Evolutionary conservation across 805 yeast species (phyloP), one percentile per base, ranked within the genome.

Genomic region (Isabelozyma pseudorhagii): DNA sequence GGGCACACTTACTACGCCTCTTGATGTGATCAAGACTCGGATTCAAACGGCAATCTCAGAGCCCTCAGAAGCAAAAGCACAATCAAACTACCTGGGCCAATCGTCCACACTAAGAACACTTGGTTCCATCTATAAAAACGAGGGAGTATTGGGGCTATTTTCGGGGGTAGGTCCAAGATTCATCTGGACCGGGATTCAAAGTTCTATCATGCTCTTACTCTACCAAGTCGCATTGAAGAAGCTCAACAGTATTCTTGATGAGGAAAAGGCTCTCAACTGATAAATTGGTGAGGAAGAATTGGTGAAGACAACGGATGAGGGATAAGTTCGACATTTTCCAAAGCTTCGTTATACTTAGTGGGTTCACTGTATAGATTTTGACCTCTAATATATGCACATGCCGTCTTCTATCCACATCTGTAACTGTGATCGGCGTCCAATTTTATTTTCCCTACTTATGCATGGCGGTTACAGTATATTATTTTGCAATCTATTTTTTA

Each of bases 131-230:
- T 87, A 85, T 62, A 77, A 67, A 47, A 71, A 78, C 25, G 97
- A 94, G 65, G 98, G 99, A 0, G 46, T 85, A 0, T 51, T 78
- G 1, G 97, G 97, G 0, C 74, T 90, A 39, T 93, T 94, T 67
- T 82, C 92, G 31, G 99, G 99, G 0, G 97, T 94, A 5, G 97
- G 97, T 0, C 99, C 99, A 0, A 78, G 99, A 54, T 84, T 91
- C 56, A 86, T 94, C 4, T 94, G 99, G 99, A 93, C 98, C 0
- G 88, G 96, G 54, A 74, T 92, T 15, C 99, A 94, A 67, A 89
- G 97, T 66, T 88, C 96, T 56, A 86, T 94, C 44, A 93, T 94
- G 98, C 76, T 94, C 48, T 73, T 93, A 54, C 72, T 92, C 39
- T 94, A 94, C 68, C 99, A 94, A 66, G 73, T 83, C 41, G 77